Evolutionary conservation across 164 flowering plant genomes (phyloP), one percentile per base, ranked within the genome.

Genomic region (Piper betle): DNA sequence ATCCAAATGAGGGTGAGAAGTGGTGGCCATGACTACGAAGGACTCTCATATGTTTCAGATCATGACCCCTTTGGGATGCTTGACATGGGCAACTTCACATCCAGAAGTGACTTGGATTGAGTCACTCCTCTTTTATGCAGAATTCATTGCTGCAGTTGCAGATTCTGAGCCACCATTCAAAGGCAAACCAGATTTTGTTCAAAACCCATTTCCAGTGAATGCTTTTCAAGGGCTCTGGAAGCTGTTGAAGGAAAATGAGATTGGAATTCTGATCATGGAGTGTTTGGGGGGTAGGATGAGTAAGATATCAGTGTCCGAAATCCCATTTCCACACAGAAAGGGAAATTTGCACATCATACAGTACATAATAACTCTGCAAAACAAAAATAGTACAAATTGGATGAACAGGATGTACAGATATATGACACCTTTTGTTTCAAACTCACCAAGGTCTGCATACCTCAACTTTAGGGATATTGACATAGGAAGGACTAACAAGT

Each of bases 251-350:
- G 39, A 68, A 37, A 69, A 72, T 41, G 63, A 53, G 15, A 65
- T 57, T 61, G 69, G 63, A 16, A 62, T 58, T 39, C 59, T 65
- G 4, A 62, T 72, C 6, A 39, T 68, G 61, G 75, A 72, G 55
- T 69, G 72, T 33, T 66, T 59, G 54, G 75, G 75, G 10, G 75
- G 72, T 19, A 55, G n/a, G 20, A 69, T 73, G 75, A 37, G 53
- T 39, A 17, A 55, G 55, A 41, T 69, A 37, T 38, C 72, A 40
- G 66, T 59, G 38, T 52, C 60, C 4, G 60, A 52, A 20, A 62
- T 41, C 38, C 72, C 75, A 4, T 69, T 69, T 18, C 75, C 72
- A 5, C 75, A 73, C n/a, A 62, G 72, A 48, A 33, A 42, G n/a
- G 54, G 54, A 3, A 61, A 42, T 10, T 52, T 61, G 19, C 42